These are phyloP conservation scores for Linaria vulgaris DNA, from an alignment of 257 asterid genomes.

Conservation along the genomic window DNA sequence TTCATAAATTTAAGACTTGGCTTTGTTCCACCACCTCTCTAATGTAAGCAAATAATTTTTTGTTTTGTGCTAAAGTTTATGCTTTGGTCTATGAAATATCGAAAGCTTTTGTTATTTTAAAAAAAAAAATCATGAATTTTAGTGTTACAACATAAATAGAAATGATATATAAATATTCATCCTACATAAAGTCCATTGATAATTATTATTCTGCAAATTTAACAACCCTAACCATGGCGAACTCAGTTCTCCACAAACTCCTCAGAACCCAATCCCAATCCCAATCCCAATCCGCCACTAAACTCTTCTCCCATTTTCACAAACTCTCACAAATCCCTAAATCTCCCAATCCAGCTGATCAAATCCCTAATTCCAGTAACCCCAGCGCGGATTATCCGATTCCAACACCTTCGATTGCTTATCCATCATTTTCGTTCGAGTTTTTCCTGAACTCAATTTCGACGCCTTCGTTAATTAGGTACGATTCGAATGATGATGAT, in stretches of 20 bases:
- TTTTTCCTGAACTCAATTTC: conserved; percentile 50
- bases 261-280: conserved; percentile 35
- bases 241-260: conserved; percentile 31
- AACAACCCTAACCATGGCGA: conserved; percentile 23
- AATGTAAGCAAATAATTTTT: too few species aligned
- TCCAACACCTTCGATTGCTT: conserved; percentile 25
- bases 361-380: conserved; percentile 19
- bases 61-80: too few species aligned
- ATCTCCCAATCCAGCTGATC: not conserved
- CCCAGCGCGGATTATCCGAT: conserved; percentile 23
- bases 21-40: too few species aligned
- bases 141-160: too few species aligned
- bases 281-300: conserved; percentile 32
- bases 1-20: too few species aligned
- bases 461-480: conserved; percentile 26
- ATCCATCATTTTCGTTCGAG: conserved; percentile 57
- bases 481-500: conserved; percentile 38
- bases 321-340: conserved; percentile 6
- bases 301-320: conserved; percentile 25
- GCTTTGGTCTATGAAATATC: too few species aligned
- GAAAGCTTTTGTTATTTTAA: too few species aligned
- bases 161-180: too few species aligned
- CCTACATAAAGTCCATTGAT: too few species aligned
- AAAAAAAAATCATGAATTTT: too few species aligned
- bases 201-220: too few species aligned